Conservation (phyloP, 2,329 filamentous ascomycete genomes). For the Mycogone perniciosa region DNA sequence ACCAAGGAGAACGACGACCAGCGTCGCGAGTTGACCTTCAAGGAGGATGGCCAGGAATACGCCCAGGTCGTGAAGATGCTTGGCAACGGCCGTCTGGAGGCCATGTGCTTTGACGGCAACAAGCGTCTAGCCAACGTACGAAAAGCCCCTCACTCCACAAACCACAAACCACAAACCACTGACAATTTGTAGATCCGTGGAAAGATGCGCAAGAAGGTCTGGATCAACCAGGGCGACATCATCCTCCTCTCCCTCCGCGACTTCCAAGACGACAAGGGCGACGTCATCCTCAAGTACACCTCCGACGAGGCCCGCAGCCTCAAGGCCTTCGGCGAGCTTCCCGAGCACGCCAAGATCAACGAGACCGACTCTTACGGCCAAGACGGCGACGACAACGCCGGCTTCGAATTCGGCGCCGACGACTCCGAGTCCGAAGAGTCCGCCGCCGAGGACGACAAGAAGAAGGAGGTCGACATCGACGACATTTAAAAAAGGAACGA, state of each 20-base stretch:
- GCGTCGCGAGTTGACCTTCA: slow-evolving; percentile 97
- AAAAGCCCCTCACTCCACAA: slow-evolving; percentile 3
- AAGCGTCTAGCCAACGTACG: slow-evolving; percentile 37
- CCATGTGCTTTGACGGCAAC: slow-evolving; percentile 84
- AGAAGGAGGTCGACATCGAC: slow-evolving; percentile 87
- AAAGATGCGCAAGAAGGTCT: slow-evolving; percentile 99
- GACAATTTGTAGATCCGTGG: slow-evolving; percentile 51
- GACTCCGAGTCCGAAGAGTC: slow-evolving; percentile 54
- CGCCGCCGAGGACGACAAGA: slow-evolving; percentile 46
- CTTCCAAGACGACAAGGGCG: slow-evolving; percentile 93
- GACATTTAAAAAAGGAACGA: slow-evolving; percentile 62
- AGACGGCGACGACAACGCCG: slow-evolving; percentile 89
- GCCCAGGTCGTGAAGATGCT: slow-evolving; percentile 73
- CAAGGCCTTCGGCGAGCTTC: slow-evolving; percentile 95
- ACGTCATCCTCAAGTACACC: slow-evolving; percentile 94
- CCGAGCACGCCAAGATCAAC: slow-evolving; percentile 99
- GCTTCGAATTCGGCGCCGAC: slow-evolving; percentile 98
- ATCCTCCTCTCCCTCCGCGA: slow-evolving; percentile 82
- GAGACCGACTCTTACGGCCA: slow-evolving; percentile 93
- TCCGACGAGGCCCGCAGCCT: slow-evolving; percentile 91
- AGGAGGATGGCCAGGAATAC: slow-evolving; percentile 84
- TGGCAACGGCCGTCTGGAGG: slow-evolving; percentile 88
- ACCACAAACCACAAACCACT: neutral
- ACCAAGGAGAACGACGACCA: slow-evolving; percentile 99
- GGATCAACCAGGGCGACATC: slow-evolving; percentile 98